These are phyloP conservation scores for Bacidia gigantensis DNA, from an alignment of 495 filamentous ascomycete species.

Conservation along the genomic window DNA sequence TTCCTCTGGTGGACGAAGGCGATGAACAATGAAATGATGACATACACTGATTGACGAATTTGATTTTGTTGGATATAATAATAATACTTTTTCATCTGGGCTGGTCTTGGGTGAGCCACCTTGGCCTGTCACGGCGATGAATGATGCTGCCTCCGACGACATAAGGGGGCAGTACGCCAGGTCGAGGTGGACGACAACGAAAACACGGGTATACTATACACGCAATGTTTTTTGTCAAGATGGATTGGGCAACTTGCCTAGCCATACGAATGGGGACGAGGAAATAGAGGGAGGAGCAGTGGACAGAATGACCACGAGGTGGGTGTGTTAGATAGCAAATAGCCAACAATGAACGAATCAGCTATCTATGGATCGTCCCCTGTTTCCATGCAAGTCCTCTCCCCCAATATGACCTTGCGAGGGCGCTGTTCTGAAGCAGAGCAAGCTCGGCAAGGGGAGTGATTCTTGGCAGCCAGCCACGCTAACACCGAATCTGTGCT, in stretches of 20 bases:
- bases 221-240: conserved; percentile 9
- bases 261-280: conserved; percentile 4
- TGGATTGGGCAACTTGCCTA: conserved; percentile 10
- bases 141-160: neutral
- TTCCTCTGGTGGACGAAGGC: conserved; percentile 6
- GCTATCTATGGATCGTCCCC: neutral
- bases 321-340: neutral
- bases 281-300: conserved; percentile 1
- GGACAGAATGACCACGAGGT: neutral
- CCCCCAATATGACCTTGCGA: no score
- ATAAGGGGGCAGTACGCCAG: conserved; percentile 5
- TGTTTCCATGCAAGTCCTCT: no score
- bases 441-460: no score
- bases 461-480: neutral
- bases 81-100: conserved; percentile 9
- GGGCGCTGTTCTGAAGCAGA: no score
- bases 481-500: neutral
- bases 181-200: conserved; percentile 12
- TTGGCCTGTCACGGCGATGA: conserved; percentile 9
- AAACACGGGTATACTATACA: conserved; percentile 12
- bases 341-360: neutral
- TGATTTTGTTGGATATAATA: conserved; percentile 4
- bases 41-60: neutral
- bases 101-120: conserved; percentile 14
- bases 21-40: conserved; percentile 4